These are phyloP conservation scores for Aspergillus tanneri DNA, from an alignment of 2,329 filamentous ascomycete genomes.

Conservation along the genomic window DNA sequence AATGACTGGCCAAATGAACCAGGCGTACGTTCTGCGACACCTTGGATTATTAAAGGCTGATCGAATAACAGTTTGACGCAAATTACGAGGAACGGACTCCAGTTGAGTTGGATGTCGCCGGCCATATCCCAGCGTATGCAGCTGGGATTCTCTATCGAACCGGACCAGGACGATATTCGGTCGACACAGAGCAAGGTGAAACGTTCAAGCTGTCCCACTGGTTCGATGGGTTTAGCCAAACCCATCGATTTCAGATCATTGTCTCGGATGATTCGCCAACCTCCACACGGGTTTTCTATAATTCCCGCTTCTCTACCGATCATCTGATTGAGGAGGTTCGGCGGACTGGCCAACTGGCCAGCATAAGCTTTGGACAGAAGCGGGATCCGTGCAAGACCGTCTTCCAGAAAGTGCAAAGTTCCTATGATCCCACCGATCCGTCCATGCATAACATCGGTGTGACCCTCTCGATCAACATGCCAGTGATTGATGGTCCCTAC, in stretches of 20 bases:
- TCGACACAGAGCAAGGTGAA: constrained; percentile 60
- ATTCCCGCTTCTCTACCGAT: constrained; percentile 68
- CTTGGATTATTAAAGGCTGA: constrained; percentile 9
- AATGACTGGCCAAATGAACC: constrained; percentile 54
- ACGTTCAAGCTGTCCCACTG: constrained; percentile 67
- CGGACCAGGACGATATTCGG: constrained; percentile 65
- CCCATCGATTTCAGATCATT: constrained; percentile 70
- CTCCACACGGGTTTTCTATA: constrained; percentile 60
- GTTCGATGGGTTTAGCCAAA: constrained; percentile 74
- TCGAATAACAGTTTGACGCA: constrained; percentile 62
- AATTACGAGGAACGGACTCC: constrained; percentile 66
- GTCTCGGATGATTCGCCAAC: constrained; percentile 35
- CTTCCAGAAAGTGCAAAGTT: constrained; percentile 61
- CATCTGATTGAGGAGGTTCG: constrained; percentile 61
- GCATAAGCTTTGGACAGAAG: constrained; percentile 67
- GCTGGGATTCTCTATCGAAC: constrained; percentile 72
- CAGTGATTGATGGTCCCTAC: constrained; percentile 48
- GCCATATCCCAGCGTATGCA: constrained; percentile 68
- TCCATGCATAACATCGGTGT: constrained; percentile 66
- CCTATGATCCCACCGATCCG: constrained; percentile 45
- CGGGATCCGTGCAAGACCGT: constrained; percentile 72
- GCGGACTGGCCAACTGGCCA: constrained; percentile 56
- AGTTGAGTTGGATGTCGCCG: constrained; percentile 62
- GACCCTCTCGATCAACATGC: constrained; percentile 63
- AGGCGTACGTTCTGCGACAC: constrained; percentile 42